A percentile compares a stretch with the other conserved stretches of the same genome.
phyloP scores from a whole-genome alignment of 129 eudicot genomes.

The Chrysanthemum makinoi region DNA sequence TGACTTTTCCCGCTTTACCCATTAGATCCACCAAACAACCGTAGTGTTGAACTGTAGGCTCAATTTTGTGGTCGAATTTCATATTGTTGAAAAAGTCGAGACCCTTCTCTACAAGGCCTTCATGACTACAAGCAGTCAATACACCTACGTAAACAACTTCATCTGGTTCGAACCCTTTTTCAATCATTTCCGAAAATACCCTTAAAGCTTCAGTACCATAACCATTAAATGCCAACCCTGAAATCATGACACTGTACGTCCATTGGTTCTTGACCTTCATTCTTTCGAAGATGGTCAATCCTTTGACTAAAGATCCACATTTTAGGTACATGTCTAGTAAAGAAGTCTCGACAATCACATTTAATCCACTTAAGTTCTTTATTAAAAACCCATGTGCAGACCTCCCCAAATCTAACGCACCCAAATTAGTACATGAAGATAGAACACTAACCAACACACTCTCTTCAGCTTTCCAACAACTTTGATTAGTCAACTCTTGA shows the following conservation, averaged over 20 bases:
- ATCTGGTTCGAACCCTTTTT: constrained; percentile 41
- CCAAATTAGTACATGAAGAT: constrained; percentile 47
- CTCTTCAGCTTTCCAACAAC: constrained; percentile 46
- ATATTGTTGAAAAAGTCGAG: constrained; percentile 35
- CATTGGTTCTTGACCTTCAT: constrained; percentile 41
- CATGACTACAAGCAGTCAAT: constrained; percentile 42
- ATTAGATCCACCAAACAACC: constrained; percentile 55
- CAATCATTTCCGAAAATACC: constrained; percentile 38
- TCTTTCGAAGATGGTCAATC: constrained; percentile 33
- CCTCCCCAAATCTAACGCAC: constrained; percentile 40
- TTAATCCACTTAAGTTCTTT: constrained; percentile 37
- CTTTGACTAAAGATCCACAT: constrained; percentile 40
- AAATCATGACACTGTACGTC: constrained; percentile 51
- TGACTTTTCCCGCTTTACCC: constrained; percentile 47
- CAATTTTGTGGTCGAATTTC: constrained; percentile 38
- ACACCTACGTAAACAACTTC: constrained; percentile 47
- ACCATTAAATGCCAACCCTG: constrained; percentile 48
- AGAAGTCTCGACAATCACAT: constrained; percentile 48
- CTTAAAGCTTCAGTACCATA: constrained; percentile 39
- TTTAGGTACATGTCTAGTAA: constrained; percentile 47
- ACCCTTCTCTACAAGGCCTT: constrained; percentile 45
- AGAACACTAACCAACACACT: constrained; percentile 47
- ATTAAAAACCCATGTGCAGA: constrained; percentile 41
- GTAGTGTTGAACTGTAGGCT: constrained; percentile 50
- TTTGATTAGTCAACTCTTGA: constrained; percentile 32